Evolutionary conservation across 495 filamentous ascomycete genomes (phyloP).

Genomic region (Trichoderma erinaceum): DNA sequence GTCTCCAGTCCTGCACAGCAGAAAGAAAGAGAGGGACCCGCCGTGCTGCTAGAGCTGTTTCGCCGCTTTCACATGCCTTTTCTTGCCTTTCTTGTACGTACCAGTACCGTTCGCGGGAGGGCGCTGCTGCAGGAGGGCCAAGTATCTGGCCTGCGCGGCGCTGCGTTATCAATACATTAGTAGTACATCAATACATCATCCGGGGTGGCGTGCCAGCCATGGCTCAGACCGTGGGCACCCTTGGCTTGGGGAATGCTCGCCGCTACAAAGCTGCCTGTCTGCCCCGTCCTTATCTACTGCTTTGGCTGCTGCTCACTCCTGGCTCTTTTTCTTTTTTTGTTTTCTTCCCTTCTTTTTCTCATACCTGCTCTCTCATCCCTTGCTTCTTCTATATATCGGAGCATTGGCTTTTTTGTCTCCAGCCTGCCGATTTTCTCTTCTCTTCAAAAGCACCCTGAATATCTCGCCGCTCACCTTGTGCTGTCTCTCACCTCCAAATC

Average conservation of each 20-base stretch:
- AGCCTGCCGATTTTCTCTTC: not conserved
- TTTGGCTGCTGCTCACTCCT: not conserved
- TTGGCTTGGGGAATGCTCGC: not conserved
- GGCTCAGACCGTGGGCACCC: not conserved
- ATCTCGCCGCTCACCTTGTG: not conserved
- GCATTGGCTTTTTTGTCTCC: not conserved
- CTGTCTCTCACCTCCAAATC: not conserved
- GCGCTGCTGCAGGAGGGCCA: not conserved
- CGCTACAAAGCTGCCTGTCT: not conserved
- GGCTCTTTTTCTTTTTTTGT: not conserved
- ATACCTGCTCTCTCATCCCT: not conserved
- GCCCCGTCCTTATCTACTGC: constrained; percentile 9
- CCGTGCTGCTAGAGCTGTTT: not conserved
- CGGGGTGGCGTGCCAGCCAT: not conserved
- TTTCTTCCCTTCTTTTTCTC: not conserved
- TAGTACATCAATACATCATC: constrained; percentile 14
- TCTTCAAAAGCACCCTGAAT: not conserved
- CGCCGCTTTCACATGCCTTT: constrained; percentile 13
- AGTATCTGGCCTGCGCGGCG: not conserved
- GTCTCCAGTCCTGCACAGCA: not conserved
- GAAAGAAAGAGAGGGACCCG: not conserved
- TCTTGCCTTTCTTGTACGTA: not conserved
- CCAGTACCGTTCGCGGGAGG: constrained; percentile 5
- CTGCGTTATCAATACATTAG: constrained; percentile 13
- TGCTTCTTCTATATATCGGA: not conserved